Base-by-base conservation (phyloP, 768 basidiomycete genomes). In the Gelatoporia subvermispora region DNA sequence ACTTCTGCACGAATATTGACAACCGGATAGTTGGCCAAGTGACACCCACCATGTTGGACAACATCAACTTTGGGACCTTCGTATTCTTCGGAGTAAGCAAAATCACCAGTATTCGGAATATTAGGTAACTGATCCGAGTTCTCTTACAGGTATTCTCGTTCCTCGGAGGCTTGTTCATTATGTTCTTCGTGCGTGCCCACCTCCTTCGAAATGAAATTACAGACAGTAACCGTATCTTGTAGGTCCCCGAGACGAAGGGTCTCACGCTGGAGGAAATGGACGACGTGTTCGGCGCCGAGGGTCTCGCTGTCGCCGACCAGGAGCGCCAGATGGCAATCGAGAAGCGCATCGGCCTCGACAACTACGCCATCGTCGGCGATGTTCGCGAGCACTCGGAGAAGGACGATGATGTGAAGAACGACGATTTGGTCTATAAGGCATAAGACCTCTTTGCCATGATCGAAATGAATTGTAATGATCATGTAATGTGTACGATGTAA, bases 181-280 rank as follows among this genome's bases (percentile, higher is more conserved):
- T 79, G 56, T 76, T 84, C 68, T 74, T 82, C 38, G 83, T 84
- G 51, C 65, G 78, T 68, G 10, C 18, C 8, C 34, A 31, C 3
- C 2, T 22, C 43, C 22, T 13, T 21, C 18, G 21, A 4, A 0
- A 35, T 31, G 21, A 34, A 7, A 5, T 15, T 36, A 17, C 36
- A 43, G 42, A 43, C 17, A 7, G 21, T 21, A 16, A 13, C 17
- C 35, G 23, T 38, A 3, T 8, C 23, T 37, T 39, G 20, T 36
- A 81, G 78, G 77, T 82, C 1, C 84, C 84, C n/a, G 82, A 85
- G 67, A 85, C 83, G 15, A 86, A 86, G 67, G 82, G 79, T 25
- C 71, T 85, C 3, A 77, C 79, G 2, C 71, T 89, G 40, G 87
- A 90, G 60, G 85, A 90, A 64, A 85, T 89, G 79, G 88, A 91